A percentile compares a stretch with the other conserved stretches of the same genome.
Conservation (phyloP, 768 basidiomycete species). For the Rhizopogon vinicolor region DNA sequence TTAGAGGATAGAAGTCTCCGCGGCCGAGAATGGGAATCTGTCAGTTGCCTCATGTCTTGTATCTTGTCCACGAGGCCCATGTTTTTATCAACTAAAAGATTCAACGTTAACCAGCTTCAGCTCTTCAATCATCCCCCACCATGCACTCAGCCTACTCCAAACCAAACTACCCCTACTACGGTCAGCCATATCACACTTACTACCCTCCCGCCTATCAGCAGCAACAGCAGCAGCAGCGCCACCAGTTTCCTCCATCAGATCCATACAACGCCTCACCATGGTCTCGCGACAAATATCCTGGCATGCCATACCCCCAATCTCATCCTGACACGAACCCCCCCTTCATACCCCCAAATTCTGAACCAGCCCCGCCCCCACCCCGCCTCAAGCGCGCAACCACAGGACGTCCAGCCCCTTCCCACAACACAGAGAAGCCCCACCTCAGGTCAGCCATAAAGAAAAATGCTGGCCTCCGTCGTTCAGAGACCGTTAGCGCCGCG, state of each 20-base stretch:
- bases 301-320: conserved; percentile 22
- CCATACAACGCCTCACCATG: conserved; percentile 33
- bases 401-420: conserved; percentile 14
- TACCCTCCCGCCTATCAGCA: conserved; percentile 26
- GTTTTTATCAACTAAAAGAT: not conserved
- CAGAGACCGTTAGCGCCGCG: conserved; percentile 17
- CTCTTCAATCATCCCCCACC: conserved; percentile 4
- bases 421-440: conserved; percentile 26
- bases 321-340: conserved; percentile 10
- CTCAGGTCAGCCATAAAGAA: conserved; percentile 61
- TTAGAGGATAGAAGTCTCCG: conserved; percentile 1
- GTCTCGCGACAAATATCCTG: conserved; percentile 31
- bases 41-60: not conserved
- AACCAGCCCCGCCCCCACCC: conserved; percentile 14
- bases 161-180: conserved; percentile 40
- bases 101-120: not conserved
- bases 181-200: conserved; percentile 37
- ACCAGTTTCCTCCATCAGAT: conserved; percentile 2
- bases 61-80: not conserved
- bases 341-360: conserved; percentile 22
- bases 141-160: conserved; percentile 32
- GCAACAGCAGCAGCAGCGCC: conserved; percentile 13
- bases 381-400: conserved; percentile 32
- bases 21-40: conserved; percentile 31
- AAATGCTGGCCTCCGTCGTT: conserved; percentile 21